Evolutionary conservation across 306 rosid genomes (phyloP), one percentile per base, ranked within the genome.

Genomic region (Vicia sativa): DNA sequence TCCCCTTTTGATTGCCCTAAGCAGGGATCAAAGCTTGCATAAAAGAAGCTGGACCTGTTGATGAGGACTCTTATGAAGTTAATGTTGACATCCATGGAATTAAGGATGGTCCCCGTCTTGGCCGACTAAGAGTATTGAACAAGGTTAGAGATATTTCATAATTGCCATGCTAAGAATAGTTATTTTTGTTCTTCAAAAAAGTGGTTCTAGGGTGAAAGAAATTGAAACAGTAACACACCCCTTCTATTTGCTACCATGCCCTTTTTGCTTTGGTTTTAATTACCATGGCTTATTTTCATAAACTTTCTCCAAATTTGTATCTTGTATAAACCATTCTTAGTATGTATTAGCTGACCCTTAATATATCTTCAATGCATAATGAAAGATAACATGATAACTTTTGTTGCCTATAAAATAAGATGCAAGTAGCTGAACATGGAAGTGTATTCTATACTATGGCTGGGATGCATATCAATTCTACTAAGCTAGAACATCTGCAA

Each of bases 21-120:
- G 13, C 87, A 93, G 99, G 99, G 99, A 81, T 93, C 49, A 79
- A 65, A 73, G 87, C 96, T 46, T 88, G 90, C 84, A 55, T 77
- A 76, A 83, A 82, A 67, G 87, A 79, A 74, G 74, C 68, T 88
- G 55, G 84, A 56, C 82, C 77, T 67, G 89, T 93, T 70, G 80
- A 79, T 55, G 96, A 93, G 76, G 83, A 88, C 76, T 37, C 13
- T 58, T 86, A 86, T 58, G 99, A 93, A 84, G 83, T 90, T 65
- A 67, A 46, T 18, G 66, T 78, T 13, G 99, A 93, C 74, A 68
- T 75, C 56, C 89, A 93, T 73, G 96, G 99, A 80, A 79, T 82
- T 52, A 78, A 48, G 66, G 91, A 82, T 74, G 99, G 99, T 48
- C 97, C 99, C 80, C 84, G 72, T 54, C 84, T 80, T 72, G 99